These are phyloP conservation scores for Vigna angularis DNA, from an alignment of 306 rosid species.

Conservation along the genomic window DNA sequence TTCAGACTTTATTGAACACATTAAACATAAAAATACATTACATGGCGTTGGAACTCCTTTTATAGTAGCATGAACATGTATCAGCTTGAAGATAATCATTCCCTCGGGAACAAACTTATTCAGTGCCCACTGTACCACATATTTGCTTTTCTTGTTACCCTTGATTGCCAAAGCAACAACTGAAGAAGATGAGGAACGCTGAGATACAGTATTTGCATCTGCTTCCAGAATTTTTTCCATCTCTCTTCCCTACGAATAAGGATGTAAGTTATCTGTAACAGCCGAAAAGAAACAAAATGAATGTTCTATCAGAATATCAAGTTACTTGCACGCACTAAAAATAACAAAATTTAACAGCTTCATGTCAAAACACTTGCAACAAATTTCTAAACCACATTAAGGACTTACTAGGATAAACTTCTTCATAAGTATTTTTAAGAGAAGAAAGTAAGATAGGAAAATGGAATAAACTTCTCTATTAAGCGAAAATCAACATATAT, in stretches of 20 bases:
- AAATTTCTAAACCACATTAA: background rate
- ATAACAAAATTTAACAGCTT: constrained; percentile 4
- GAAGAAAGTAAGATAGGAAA: no score
- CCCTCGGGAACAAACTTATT: constrained; percentile 87
- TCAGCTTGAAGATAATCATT: constrained; percentile 63
- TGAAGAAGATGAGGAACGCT: constrained; percentile 47
- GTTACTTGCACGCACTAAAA: constrained; percentile 8
- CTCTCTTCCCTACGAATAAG: constrained; percentile 20
- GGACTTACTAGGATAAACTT: no score
- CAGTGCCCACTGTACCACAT: constrained; percentile 79
- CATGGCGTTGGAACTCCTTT: constrained; percentile 81
- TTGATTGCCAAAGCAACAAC: constrained; percentile 80
- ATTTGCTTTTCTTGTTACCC: constrained; percentile 79
- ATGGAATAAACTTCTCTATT: no score
- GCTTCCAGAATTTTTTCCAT: constrained; percentile 58
- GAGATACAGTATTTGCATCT: constrained; percentile 35
- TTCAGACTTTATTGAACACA: background rate
- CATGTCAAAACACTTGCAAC: background rate
- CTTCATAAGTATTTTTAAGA: no score
- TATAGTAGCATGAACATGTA: constrained; percentile 74
- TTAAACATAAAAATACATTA: constrained; percentile 50
- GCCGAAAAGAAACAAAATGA: constrained; percentile 1
- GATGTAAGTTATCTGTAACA: constrained; percentile 37
- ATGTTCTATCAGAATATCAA: background rate
- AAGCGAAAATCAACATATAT: no score